phyloP scores from a whole-genome alignment of 148 eudicot genomes.

The Camellia sinensis region DNA sequence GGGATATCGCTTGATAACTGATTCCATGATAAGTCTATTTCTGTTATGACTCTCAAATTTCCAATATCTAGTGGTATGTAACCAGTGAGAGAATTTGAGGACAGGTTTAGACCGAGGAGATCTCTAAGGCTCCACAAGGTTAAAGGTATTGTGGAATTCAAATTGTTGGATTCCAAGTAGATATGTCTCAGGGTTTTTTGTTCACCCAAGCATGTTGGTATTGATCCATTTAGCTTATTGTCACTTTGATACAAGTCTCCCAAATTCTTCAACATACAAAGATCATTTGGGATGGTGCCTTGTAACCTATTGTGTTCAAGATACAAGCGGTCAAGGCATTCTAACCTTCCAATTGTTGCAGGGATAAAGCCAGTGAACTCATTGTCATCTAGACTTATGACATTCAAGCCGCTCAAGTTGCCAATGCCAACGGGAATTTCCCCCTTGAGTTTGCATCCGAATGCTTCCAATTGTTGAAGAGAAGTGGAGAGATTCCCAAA shows the following conservation, averaged over 20 bases:
- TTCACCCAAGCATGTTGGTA: constrained; percentile 33
- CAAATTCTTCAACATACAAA: constrained; percentile 21
- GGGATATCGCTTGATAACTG: constrained; percentile 26
- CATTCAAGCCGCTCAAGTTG: no score
- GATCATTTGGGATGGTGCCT: constrained; percentile 27
- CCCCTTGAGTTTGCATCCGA: no score
- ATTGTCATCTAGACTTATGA: no score
- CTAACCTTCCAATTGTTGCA: constrained; percentile 20
- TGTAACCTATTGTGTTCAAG: constrained; percentile 22
- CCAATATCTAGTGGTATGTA: constrained; percentile 15
- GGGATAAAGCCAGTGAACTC: constrained; percentile 26
- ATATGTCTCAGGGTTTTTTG: constrained; percentile 20
- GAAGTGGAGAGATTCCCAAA: no score
- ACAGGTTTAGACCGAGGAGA: constrained; percentile 26
- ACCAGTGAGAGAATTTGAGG: constrained; percentile 26
- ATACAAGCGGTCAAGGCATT: constrained; percentile 18
- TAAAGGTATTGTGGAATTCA: not conserved
- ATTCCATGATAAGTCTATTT: constrained; percentile 35
- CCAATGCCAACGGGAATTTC: no score
- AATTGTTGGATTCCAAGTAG: constrained; percentile 29
- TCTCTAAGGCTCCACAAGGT: not conserved
- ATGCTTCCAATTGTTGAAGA: no score
- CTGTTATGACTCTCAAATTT: not conserved
- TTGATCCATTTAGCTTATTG: constrained; percentile 24
- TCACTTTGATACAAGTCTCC: constrained; percentile 30